These are phyloP conservation scores for Curvularia sp. DNA, from an alignment of 2,329 filamentous ascomycete genomes.

Conservation along the genomic window DNA sequence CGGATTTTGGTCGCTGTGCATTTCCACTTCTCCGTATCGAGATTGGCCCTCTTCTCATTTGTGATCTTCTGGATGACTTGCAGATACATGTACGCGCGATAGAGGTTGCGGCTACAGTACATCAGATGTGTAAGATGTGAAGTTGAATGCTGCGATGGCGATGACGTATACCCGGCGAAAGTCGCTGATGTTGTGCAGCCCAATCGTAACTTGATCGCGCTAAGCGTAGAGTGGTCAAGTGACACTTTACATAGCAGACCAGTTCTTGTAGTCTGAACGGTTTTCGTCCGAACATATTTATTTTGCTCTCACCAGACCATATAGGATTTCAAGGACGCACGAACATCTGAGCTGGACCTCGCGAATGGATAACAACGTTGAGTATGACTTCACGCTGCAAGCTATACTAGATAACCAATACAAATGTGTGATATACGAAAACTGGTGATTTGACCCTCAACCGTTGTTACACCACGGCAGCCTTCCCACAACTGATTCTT, in stretches of 20 bases:
- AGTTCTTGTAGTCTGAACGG: not conserved
- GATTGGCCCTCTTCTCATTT: not conserved
- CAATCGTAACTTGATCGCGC: not conserved
- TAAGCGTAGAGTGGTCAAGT: not conserved
- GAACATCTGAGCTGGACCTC: not conserved
- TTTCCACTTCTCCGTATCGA: not conserved
- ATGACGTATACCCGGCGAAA: not conserved
- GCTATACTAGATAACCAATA: not conserved
- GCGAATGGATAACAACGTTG: not conserved
- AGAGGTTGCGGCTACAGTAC: not conserved
- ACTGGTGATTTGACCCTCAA: not conserved
- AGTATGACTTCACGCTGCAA: not conserved
- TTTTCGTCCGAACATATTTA: not conserved
- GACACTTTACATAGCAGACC: not conserved
- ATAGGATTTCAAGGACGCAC: not conserved
- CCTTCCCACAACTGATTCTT: not conserved
- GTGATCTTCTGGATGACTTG: not conserved
- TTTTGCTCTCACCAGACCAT: not conserved
- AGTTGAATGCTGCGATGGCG: not conserved
- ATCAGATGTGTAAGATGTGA: not conserved
- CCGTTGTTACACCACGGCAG: not conserved
- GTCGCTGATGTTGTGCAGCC: not conserved
- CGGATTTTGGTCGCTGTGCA: not conserved
- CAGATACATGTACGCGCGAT: not conserved
- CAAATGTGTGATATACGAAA: not conserved